Evolutionary conservation across 345 rosid species (phyloP).

Genomic region (Dipteronia sinensis): DNA sequence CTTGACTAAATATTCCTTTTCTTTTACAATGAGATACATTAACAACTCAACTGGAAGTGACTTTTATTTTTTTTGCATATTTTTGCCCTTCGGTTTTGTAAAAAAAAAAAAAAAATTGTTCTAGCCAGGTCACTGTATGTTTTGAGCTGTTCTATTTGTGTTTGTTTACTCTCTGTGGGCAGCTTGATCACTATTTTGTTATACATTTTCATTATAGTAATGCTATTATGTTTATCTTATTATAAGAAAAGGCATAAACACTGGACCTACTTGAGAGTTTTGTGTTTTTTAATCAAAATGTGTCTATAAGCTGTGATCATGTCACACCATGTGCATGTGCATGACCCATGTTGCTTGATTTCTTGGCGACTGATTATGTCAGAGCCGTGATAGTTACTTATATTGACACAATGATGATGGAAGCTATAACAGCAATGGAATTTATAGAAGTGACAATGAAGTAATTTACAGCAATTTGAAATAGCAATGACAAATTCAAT

Average conservation of each 20-base stretch:
- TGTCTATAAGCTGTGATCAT: neutral
- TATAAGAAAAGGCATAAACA: neutral
- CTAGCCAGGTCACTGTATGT: no score
- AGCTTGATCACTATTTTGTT: no score
- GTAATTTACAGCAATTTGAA: neutral
- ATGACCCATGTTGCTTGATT: conserved; percentile 8
- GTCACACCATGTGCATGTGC: neutral
- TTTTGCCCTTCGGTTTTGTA: no score
- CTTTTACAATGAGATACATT: no score
- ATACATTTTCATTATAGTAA: no score
- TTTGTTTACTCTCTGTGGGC: no score
- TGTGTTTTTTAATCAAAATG: neutral
- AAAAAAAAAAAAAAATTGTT: no score
- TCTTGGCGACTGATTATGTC: neutral
- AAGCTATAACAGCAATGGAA: neutral
- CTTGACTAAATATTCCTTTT: neutral
- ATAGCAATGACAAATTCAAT: neutral
- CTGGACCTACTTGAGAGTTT: neutral
- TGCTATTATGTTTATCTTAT: neutral
- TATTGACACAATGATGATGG: neutral
- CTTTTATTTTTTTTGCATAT: no score
- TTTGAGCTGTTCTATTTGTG: no score
- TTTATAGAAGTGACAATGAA: neutral
- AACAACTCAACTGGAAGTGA: no score
- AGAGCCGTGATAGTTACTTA: neutral